These are phyloP conservation scores for Hysterangium stoloniferum DNA, from an alignment of 768 basidiomycete species.

Conservation along the genomic window DNA sequence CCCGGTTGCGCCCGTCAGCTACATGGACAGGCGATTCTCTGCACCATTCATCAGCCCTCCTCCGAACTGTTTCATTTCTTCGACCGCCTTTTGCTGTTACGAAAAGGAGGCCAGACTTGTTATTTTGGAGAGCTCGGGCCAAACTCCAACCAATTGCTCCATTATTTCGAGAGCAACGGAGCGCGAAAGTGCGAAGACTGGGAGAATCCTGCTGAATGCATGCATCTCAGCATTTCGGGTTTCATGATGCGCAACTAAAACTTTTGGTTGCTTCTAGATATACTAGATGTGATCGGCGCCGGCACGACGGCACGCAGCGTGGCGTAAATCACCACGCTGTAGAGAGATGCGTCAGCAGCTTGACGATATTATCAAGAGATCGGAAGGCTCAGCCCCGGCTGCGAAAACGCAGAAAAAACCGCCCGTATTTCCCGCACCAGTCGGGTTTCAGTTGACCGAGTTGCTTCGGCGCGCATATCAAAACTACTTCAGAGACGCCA, in stretches of 20 bases:
- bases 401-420: constrained; percentile 24
- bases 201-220: constrained; percentile 66
- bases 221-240: constrained; percentile 18
- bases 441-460: constrained; percentile 39
- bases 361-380: constrained; percentile 33
- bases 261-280: constrained; percentile 16
- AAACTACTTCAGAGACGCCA: constrained; percentile 50
- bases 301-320: constrained; percentile 57
- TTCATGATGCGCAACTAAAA: too few species aligned
- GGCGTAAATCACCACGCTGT: constrained; percentile 48
- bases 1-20: too few species aligned
- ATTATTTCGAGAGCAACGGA: constrained; percentile 73
- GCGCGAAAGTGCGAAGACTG: constrained; percentile 49
- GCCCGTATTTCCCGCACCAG: constrained; percentile 45
- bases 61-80: constrained; percentile 80
- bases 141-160: constrained; percentile 51
- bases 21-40: constrained; percentile 85
- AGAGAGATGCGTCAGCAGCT: constrained; percentile 44
- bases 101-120: constrained; percentile 68
- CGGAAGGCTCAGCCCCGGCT: constrained; percentile 16
- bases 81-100: constrained; percentile 68
- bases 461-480: constrained; percentile 37
- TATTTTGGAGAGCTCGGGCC: constrained; percentile 62
- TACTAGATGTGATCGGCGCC: constrained; percentile 69
- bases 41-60: constrained; percentile 60